These are phyloP conservation scores for Chrysoporthe cubensis DNA, from an alignment of 2,329 filamentous ascomycete genomes.

Conservation along the genomic window DNA sequence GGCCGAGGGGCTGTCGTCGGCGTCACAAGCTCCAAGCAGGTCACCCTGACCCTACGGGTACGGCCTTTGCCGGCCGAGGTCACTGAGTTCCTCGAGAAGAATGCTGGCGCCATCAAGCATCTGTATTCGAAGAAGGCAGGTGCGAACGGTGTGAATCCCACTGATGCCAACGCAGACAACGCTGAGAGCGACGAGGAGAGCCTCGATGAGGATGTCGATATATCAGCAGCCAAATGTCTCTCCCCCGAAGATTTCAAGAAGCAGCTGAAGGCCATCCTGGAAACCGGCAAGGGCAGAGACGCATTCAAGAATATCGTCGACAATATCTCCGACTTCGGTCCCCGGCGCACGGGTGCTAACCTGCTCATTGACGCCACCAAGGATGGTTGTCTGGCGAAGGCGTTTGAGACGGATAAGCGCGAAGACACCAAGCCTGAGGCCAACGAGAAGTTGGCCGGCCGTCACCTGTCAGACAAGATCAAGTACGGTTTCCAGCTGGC, in stretches of 20 bases:
- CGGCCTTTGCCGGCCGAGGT: constrained; percentile 77
- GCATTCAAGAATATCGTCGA: constrained; percentile 78
- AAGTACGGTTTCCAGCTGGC: constrained; percentile 93
- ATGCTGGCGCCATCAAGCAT: constrained; percentile 76
- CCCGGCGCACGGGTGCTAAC: constrained; percentile 83
- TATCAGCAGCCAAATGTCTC: constrained; percentile 64
- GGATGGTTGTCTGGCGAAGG: constrained; percentile 71
- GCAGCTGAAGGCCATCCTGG: constrained; percentile 70
- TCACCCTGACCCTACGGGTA: constrained; percentile 76
- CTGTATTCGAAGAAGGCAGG: constrained; percentile 64
- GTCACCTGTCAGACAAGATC: constrained; percentile 86
- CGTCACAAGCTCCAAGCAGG: constrained; percentile 82
- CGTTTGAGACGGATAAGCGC: constrained; percentile 54
- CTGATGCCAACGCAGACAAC: constrained; percentile 47
- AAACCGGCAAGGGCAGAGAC: constrained; percentile 73
- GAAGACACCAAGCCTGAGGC: constrained; percentile 42
- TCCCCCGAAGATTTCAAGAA: constrained; percentile 77
- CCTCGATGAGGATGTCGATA: constrained; percentile 59
- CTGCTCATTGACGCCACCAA: constrained; percentile 83
- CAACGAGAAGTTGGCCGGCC: constrained; percentile 58
- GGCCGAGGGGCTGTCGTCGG: constrained; percentile 80
- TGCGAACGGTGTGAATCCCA: constrained; percentile 41
- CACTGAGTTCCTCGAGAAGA: constrained; percentile 84
- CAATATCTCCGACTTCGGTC: constrained; percentile 88
- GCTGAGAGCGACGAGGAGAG: constrained; percentile 43